Evolutionary conservation across 192 early-diverging fungal genomes (phyloP), one percentile per base, ranked within the genome.

Genomic region (Oehlia diaphana): DNA sequence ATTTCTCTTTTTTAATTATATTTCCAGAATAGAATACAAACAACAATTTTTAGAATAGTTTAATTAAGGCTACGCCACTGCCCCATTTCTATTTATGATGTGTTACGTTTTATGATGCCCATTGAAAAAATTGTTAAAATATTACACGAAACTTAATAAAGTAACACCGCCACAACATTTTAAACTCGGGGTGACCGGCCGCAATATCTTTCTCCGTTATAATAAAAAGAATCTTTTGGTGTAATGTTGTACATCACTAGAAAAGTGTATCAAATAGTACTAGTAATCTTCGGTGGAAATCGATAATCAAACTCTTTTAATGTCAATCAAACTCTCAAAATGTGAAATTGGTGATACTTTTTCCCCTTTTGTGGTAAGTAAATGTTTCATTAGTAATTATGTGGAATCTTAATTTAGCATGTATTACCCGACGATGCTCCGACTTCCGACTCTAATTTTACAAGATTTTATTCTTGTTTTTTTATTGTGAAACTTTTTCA

Each of bases 21-120:
- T 31, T 65, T 65, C 64, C 64, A 13, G 64, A 65, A 65, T 65
- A 65, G 31, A 65, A 65, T 65, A 65, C 64, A 65, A 65, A 65
- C 64, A 65, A 65, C 64, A 65, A 6, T 65, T 65, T 65, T 65
- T 65, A 65, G 64, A 31, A 65, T 65, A 65, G 64, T 65, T 31
- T 65, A 65, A 65, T 13, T 23, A 65, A 65, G 6, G 26, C 31
- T 31, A 23, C 23, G 31, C 64, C 23, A 65, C 21, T 65, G 31
- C 64, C 23, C 23, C 21, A 31, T 65, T 64, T 65, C 31, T 65
- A 65, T 31, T 31, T 65, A 31, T 31, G 28, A 65, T 65, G 50
- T 65, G 64, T 65, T 31, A 65, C 64, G 21, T 31, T 65, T 44
- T 13, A 65, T 65, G 64, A 65, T 65, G 28, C 64, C 64, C 64